Percentiles rank a stretch among this genome's conserved stretches.
Conservation (phyloP, 1,284 basidiomycete genomes). For the Agroathelia rolfsii region DNA sequence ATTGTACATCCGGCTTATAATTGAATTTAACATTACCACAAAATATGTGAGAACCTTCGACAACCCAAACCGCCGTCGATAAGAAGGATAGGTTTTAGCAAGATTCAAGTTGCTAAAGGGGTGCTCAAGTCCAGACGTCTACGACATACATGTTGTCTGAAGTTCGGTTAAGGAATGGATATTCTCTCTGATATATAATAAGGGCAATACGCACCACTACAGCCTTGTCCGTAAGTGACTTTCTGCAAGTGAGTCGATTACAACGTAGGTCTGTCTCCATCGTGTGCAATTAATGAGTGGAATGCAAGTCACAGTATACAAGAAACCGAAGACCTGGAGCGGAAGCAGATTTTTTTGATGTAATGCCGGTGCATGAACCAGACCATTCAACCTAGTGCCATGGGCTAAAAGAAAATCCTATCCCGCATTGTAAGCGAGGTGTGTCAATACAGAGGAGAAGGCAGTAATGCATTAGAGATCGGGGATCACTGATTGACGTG, state of each 20-base stretch:
- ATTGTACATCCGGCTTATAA: slow-evolving; percentile 3
- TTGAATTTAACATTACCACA: background rate
- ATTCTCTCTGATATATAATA: slow-evolving; percentile 1
- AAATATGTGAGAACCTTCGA: slow-evolving; percentile 4
- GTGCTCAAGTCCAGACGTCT: slow-evolving; percentile 1
- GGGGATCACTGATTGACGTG: too few species aligned
- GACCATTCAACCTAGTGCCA: too few species aligned
- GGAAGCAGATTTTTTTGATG: too few species aligned
- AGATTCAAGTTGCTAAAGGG: background rate
- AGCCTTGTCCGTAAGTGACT: slow-evolving; percentile 58
- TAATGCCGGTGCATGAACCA: too few species aligned
- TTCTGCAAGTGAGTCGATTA: slow-evolving; percentile 64
- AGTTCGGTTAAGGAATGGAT: background rate
- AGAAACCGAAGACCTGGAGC: too few species aligned
- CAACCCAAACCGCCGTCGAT: background rate
- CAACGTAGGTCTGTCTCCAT: slow-evolving; percentile 55
- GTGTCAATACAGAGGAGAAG: too few species aligned
- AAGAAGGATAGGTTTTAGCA: background rate
- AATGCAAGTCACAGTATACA: too few species aligned
- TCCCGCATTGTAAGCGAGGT: too few species aligned
- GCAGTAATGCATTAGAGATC: too few species aligned
- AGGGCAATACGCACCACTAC: slow-evolving; percentile 52
- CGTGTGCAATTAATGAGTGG: too few species aligned
- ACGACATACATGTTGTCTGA: slow-evolving; percentile 25
- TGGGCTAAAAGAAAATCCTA: too few species aligned